Evolutionary conservation across 208 protist species (phyloP), one percentile per base, ranked within the genome.

Genomic region (Acanthamoeba sp.): DNA sequence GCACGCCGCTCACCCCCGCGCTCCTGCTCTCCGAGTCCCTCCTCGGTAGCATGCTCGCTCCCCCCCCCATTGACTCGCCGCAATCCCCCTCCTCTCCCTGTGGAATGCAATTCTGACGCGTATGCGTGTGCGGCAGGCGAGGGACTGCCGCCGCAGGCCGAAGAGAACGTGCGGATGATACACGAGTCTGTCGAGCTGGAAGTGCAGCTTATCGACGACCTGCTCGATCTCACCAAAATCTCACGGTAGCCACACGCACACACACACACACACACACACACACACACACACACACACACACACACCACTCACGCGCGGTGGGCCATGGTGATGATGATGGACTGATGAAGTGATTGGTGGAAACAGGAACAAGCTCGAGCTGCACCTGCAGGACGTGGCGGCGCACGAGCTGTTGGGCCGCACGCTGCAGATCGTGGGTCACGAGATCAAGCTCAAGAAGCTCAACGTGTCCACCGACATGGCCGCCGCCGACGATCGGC

Each of bases 201-300:
- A n/a, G 82, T 90, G 42, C 82, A 64, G 27, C 48, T 90, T 6
- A 90, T 90, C 29, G 82, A 90, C 36, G 82, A 90, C n/a, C n/a
- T 90, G 48, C 82, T 90, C 36, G 82, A 90, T 27, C 29, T 90
- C 18, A 90, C 82, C 82, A 90, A 90, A 50, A 59, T 90, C 16
- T 57, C 82, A 66, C 42, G 48, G 29, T 42, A 78, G 6, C 42
- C 10, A 3, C 6, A 48, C 42, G 10, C 42, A 48, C 42, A 48
- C 42, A 14, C 42, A 10, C 42, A 48, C 10, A 14, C 6, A 48
- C 10, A 10, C 6, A 3, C 10, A 48, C 42, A 48, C 42, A 14
- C 3, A 48, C 42, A 48, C 42, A 14, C 42, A 10, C 42, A 48
- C 10, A 14, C 6, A 48, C 10, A 10, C 6, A 3, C 10, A 48